phyloP scores from a whole-genome alignment of 768 basidiomycete species.

The Rubroboletus pulcherrimus region DNA sequence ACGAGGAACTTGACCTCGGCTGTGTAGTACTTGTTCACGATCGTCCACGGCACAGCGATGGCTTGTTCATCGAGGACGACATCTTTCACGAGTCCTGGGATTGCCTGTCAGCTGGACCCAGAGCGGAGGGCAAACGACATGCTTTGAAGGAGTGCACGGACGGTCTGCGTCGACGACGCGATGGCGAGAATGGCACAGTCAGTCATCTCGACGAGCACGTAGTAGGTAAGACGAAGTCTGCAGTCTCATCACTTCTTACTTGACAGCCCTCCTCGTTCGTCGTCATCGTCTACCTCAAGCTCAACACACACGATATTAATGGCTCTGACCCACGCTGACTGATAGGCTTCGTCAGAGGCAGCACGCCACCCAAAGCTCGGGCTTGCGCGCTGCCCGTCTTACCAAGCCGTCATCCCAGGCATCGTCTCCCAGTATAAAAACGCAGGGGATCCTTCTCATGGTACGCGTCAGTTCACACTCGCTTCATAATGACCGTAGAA shows the following conservation, averaged over 20 bases:
- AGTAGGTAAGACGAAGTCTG: not conserved
- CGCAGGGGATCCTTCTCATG: not conserved
- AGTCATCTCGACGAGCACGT: conserved; percentile 2
- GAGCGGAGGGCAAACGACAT: conserved; percentile 4
- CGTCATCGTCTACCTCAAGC: not conserved
- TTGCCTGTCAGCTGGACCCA: conserved; percentile 16
- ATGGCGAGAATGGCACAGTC: conserved; percentile 28
- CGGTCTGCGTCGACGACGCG: conserved; percentile 19
- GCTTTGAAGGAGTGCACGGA: conserved; percentile 24
- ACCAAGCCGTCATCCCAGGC: conserved; percentile 1
- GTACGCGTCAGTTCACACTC: not conserved
- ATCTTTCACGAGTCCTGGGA: conserved; percentile 22
- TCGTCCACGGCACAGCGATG: conserved; percentile 60
- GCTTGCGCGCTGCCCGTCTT: conserved; percentile 1
- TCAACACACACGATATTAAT: not conserved
- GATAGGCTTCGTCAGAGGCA: conserved; percentile 11
- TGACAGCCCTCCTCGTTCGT: not conserved
- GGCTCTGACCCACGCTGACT: not conserved
- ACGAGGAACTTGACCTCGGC: conserved; percentile 69
- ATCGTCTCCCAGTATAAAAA: conserved; percentile 6
- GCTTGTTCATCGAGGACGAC: conserved; percentile 16
- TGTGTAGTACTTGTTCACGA: conserved; percentile 77
- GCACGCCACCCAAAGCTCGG: conserved; percentile 9
- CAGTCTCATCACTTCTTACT: not conserved
- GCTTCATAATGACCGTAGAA: conserved; percentile 15